Base-by-base conservation (phyloP, 192 early-diverging fungal genomes). In the Podochytrium sp. region DNA sequence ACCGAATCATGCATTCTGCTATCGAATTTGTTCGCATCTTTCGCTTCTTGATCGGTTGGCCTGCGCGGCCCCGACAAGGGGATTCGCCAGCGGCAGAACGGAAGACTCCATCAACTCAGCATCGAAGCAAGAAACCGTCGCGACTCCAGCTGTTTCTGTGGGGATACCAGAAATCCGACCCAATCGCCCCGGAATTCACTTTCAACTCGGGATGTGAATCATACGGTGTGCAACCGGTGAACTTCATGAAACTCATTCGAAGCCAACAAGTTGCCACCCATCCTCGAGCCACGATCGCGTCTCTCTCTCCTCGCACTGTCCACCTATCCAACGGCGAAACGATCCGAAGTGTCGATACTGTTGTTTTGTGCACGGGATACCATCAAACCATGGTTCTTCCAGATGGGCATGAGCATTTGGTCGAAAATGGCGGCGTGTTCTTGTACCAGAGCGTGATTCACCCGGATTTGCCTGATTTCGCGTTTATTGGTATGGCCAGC, bases 321-420 rank as follows among this genome's bases (percentile, higher is more conserved):
- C 64, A 51, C 29, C 29, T 49, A 18, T 14, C 39, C n/a, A 33
- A n/a, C 39, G 12, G 10, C 20, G 33, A 18, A 16, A 41, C 39
- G 10, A 66, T 66, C 47, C 18, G 49, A 50, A 66, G 49, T 32
- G 64, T 66, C 41, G 64, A 66, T 32, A 43, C 47, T 12, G 10
- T 66, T 32, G 33, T 66, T 32, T 32, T 66, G 2, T 39, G 41
- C 14, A 66, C 64, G 12, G 64, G 64, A 49, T 66, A 29, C 47
- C 12, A 43, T 7, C 64, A 43, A 34, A 66, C 47, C 42, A 66
- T 66, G 64, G 29, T 66, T 50, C 27, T 66, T 2, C 64, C 64
- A 10, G 64, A 66, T 2, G 64, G 64, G 7, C 12, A 29, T 12
- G 42, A 43, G 33, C 10, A 42, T 0, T 18, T 66, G n/a, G 32